These are phyloP conservation scores for Brassica nigra DNA, from an alignment of 345 rosid species.

Conservation along the genomic window DNA sequence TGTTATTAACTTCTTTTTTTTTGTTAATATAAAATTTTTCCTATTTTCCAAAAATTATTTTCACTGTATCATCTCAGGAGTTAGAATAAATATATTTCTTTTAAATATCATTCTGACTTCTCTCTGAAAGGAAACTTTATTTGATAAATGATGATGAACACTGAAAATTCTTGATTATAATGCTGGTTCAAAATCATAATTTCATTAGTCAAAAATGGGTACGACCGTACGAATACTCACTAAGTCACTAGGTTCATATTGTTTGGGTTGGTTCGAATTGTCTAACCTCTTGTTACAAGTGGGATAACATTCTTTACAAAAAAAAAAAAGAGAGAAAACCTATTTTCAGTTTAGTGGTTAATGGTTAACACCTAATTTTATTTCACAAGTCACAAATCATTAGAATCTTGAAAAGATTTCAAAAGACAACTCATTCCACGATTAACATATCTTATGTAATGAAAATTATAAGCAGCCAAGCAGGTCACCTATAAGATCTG, in stretches of 20 bases:
- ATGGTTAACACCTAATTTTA: background rate
- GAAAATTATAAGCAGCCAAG: slow-evolving; percentile 20
- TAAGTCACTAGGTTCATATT: slow-evolving; percentile 14
- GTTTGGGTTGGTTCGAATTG: background rate
- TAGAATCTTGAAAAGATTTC: slow-evolving; percentile 9
- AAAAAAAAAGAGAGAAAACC: background rate
- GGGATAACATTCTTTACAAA: slow-evolving; percentile 4
- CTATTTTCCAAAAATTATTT: background rate
- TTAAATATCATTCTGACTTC: background rate
- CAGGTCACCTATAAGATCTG: slow-evolving; percentile 11
- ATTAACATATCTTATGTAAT: background rate
- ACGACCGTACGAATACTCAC: background rate
- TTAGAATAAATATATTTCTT: background rate
- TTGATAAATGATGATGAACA: slow-evolving; percentile 7
- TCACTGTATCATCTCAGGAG: background rate
- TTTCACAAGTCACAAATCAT: background rate
- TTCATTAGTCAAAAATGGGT: slow-evolving; percentile 30
- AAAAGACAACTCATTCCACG: background rate
- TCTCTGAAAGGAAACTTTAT: background rate
- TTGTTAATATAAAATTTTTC: background rate
- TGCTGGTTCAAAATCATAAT: background rate
- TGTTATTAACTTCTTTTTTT: background rate
- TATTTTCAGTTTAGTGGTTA: slow-evolving; percentile 1
- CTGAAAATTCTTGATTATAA: background rate
- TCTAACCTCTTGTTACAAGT: slow-evolving; percentile 22